Conservation (phyloP, 2,329 filamentous ascomycete genomes). For the Cadophora malorum region DNA sequence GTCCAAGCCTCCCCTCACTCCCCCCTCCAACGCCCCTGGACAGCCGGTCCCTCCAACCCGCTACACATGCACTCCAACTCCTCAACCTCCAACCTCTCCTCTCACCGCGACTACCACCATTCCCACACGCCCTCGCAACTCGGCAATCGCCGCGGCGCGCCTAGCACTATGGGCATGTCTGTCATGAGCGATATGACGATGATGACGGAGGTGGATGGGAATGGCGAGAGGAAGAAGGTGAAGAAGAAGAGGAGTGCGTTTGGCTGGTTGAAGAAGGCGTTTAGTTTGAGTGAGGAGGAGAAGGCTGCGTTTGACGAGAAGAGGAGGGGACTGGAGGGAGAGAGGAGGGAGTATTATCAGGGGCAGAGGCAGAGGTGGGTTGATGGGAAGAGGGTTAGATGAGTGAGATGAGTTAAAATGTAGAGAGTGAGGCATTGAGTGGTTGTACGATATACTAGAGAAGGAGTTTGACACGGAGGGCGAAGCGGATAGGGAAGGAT, state of each 20-base stretch:
- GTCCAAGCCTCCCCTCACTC: too few species aligned
- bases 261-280: conserved; percentile 73
- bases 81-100: conserved; percentile 56
- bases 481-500: too few species aligned
- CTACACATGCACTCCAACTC: conserved; percentile 44
- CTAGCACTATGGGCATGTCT: conserved; percentile 50
- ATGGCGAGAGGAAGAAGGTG: conserved; percentile 47
- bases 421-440: neutral
- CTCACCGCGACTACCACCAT: conserved; percentile 20
- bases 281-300: conserved; percentile 69
- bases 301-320: conserved; percentile 63
- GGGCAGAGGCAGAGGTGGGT: conserved; percentile 33
- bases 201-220: conserved; percentile 45
- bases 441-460: neutral
- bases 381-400: conserved; percentile 39
- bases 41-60: conserved; percentile 41
- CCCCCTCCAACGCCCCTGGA: conserved; percentile 57
- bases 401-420: neutral
- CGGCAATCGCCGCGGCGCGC: conserved; percentile 40
- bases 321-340: conserved; percentile 43
- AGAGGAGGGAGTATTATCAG: conserved; percentile 32
- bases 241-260: conserved; percentile 74
- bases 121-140: conserved; percentile 33
- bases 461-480: too few species aligned
- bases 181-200: conserved; percentile 59